Conservation (phyloP, 257 asterid genomes). For the Linaria vulgaris region DNA sequence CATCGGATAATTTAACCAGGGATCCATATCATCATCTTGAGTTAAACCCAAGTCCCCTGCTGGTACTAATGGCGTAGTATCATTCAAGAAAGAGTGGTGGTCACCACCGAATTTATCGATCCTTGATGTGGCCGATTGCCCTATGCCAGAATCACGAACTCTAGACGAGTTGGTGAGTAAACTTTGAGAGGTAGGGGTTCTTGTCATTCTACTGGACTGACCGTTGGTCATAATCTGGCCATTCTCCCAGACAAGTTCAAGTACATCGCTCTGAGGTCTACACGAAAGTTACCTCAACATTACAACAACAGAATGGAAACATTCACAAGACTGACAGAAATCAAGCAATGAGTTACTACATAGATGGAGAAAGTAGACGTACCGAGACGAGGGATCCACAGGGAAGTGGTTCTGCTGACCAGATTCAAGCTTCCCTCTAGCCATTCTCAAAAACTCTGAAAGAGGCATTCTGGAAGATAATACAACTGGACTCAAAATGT, state of each 20-base stretch:
- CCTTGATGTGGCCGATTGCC: constrained; percentile 36
- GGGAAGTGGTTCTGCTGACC: constrained; percentile 35
- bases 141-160: constrained; percentile 33
- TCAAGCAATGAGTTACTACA: not conserved
- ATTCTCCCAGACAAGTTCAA: constrained; percentile 83
- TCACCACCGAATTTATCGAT: constrained; percentile 45
- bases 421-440: constrained; percentile 61
- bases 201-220: constrained; percentile 50
- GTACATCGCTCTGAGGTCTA: constrained; percentile 59
- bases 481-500: constrained; percentile 21
- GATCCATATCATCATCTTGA: constrained; percentile 71
- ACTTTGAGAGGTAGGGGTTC: constrained; percentile 25
- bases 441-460: constrained; percentile 76
- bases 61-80: constrained; percentile 53
- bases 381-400: constrained; percentile 46
- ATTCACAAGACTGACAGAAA: constrained; percentile 3
- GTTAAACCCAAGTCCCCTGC: constrained; percentile 49
- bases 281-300: constrained; percentile 26
- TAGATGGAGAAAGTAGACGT: constrained; percentile 21
- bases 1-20: constrained; percentile 64
- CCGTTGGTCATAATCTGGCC: constrained; percentile 82
- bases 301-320: constrained; percentile 1
- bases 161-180: constrained; percentile 22
- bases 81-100: constrained; percentile 47
- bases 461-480: constrained; percentile 62